phyloP scores from a whole-genome alignment of 306 rosid species.

The Comarum palustre region DNA sequence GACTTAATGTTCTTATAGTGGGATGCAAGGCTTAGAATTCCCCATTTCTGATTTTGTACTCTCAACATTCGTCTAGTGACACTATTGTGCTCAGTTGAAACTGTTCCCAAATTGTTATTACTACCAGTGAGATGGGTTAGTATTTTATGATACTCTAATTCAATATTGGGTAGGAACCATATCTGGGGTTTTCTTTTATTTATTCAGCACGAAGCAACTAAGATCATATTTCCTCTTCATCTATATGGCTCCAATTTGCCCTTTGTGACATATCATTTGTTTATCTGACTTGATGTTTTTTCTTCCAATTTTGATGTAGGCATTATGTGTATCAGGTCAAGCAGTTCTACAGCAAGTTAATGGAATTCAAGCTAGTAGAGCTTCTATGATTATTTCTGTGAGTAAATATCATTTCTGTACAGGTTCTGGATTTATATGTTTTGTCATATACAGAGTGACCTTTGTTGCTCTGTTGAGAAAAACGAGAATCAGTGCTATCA shows the following conservation, averaged over 20 bases:
- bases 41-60: neutral
- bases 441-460: neutral
- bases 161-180: no score
- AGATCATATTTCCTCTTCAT: neutral
- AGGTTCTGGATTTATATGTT: neutral
- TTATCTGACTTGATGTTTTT: neutral
- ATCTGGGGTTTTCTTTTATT: no score
- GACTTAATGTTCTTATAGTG: neutral
- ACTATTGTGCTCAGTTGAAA: neutral
- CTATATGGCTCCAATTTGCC: neutral
- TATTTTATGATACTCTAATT: no score
- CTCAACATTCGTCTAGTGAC: neutral
- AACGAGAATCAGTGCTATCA: neutral
- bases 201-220: neutral
- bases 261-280: slow-evolving; percentile 11
- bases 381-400: slow-evolving; percentile 79
- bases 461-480: neutral
- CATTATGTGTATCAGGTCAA: slow-evolving; percentile 57
- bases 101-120: neutral
- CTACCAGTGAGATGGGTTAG: neutral
- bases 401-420: slow-evolving; percentile 24
- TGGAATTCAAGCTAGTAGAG: slow-evolving; percentile 64
- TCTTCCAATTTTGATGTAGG: slow-evolving; percentile 40
- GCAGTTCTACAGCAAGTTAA: slow-evolving; percentile 41
- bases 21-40: slow-evolving; percentile 9